Conservation (phyloP, 2,329 filamentous ascomycete genomes). For the Exophiala lecanii-corni region DNA sequence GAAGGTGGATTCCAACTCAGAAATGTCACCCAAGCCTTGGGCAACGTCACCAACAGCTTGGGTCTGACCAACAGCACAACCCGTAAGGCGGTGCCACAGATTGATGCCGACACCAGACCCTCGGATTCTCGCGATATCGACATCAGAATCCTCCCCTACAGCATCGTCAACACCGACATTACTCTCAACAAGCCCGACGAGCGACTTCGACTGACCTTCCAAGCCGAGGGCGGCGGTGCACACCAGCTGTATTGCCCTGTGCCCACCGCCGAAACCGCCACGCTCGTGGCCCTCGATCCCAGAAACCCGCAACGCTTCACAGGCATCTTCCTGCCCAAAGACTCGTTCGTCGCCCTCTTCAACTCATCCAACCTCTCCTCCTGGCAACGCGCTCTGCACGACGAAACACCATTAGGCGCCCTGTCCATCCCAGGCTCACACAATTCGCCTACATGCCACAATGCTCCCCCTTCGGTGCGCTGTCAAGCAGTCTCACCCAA, state of each 20-base stretch:
- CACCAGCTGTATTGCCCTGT: conserved; percentile 73
- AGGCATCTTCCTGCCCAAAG: conserved; percentile 58
- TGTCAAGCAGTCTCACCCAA: conserved; percentile 78
- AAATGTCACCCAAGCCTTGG: conserved; percentile 32
- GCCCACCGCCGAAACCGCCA: conserved; percentile 50
- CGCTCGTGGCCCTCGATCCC: conserved; percentile 54
- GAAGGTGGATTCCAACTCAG: conserved; percentile 26
- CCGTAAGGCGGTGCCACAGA: conserved; percentile 38
- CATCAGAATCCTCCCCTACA: conserved; percentile 64
- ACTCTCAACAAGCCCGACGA: conserved; percentile 57
- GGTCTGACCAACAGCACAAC: conserved; percentile 42
- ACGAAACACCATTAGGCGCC: conserved; percentile 68
- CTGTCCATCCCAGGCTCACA: conserved; percentile 94
- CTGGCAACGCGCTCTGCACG: conserved; percentile 77
- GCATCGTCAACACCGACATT: conserved; percentile 59
- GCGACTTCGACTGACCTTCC: conserved; percentile 69
- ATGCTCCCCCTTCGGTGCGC: conserved; percentile 83
- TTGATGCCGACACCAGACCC: conserved; percentile 54
- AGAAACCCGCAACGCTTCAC: conserved; percentile 56
- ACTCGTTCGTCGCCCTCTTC: conserved; percentile 58
- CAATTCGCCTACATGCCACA: conserved; percentile 82
- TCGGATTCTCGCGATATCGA: conserved; percentile 60
- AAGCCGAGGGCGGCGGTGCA: conserved; percentile 53
- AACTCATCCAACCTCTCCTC: conserved; percentile 63
- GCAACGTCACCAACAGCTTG: conserved; percentile 45